Evolutionary conservation across 495 filamentous ascomycete genomes (phyloP), one percentile per base, ranked within the genome.

Genomic region (Coniosporium apollinis): DNA sequence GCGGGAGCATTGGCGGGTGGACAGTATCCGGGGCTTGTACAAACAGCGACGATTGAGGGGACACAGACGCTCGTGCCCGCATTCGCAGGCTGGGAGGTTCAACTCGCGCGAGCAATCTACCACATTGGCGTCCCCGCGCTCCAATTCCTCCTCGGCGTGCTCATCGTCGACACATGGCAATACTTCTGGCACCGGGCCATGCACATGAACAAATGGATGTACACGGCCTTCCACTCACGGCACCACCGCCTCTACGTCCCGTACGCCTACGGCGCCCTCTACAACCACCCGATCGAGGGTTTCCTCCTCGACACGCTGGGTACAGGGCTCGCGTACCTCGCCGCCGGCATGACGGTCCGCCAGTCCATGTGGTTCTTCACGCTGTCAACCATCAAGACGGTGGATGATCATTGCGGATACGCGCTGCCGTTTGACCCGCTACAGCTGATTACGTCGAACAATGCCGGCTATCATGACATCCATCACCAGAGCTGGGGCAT

Each of bases 401-500:
- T 97, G 17, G 86, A 94, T 51, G 89, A 97, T 51, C 89, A 97
- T 57, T 94, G 85, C 57, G 89, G 89, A 39, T 97, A 94, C 48
- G 64, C 69, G n/a, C 72, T 97, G 33, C 89, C 89, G 4, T 96
- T 77, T 72, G 87, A 97, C 55, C 89, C 89, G 14, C 64, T 94
- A 42, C 86, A 94, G 64, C 75, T 74, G 49, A 60, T 93, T 20
- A 91, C 82, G 22, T 76, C 79, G 49, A 94, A 97, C 62, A 94
- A 94, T 45, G 82, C 89, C 14, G 76, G 72, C 15, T 97, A 92
- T 57, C 89, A 97, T 55, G 89, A 97, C 53, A 82, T 97, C 34
- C 89, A 97, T 55, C 89, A 97, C 58, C 89, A 97, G 60, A 92
- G 82, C 60, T 97, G 87, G 89, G 89, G 89, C 31, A 93, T 97